Percentiles rank a stretch among this genome's conserved stretches.
Evolutionary conservation across 495 filamentous ascomycete species (phyloP).

Genomic region (Xylaria curta): DNA sequence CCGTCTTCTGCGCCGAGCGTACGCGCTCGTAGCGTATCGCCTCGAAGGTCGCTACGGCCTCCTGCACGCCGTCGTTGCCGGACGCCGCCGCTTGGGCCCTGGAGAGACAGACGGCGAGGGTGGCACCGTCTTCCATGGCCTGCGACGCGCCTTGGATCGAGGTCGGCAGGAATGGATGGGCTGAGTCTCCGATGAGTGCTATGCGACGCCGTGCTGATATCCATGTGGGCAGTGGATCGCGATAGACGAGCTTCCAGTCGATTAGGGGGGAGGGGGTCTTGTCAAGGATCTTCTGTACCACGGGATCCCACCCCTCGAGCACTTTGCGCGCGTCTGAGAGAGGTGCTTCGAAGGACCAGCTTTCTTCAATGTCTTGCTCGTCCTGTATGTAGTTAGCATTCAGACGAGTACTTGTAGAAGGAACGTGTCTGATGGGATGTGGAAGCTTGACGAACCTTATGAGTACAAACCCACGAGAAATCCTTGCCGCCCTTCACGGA

Average conservation of each 20-base stretch:
- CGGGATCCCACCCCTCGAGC: slow-evolving; percentile 69
- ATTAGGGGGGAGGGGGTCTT: slow-evolving; percentile 66
- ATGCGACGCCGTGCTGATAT: slow-evolving; percentile 64
- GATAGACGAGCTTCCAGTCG: slow-evolving; percentile 75
- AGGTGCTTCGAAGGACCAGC: slow-evolving; percentile 67
- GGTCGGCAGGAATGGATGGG: slow-evolving; percentile 76
- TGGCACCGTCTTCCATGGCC: slow-evolving; percentile 75
- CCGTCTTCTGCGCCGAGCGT: slow-evolving; percentile 62
- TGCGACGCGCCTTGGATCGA: slow-evolving; percentile 75
- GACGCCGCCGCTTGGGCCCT: slow-evolving; percentile 41
- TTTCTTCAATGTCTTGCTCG: slow-evolving; percentile 64
- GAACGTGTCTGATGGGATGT: not conserved
- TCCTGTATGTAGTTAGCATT: slow-evolving; percentile 40
- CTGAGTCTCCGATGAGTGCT: slow-evolving; percentile 71
- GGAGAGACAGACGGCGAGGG: slow-evolving; percentile 65
- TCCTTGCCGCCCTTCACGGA: slow-evolving; percentile 68
- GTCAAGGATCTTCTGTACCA: slow-evolving; percentile 63
- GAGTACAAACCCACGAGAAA: slow-evolving; percentile 75
- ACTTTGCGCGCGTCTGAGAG: slow-evolving; percentile 64
- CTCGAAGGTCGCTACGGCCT: slow-evolving; percentile 55
- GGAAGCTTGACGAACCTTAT: slow-evolving; percentile 47
- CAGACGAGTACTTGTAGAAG: not conserved
- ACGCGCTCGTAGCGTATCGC: slow-evolving; percentile 61
- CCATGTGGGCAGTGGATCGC: slow-evolving; percentile 72
- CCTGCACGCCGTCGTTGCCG: slow-evolving; percentile 46